Base-by-base conservation (phyloP, 179 eudicot species). In the Actinidia arguta region DNA sequence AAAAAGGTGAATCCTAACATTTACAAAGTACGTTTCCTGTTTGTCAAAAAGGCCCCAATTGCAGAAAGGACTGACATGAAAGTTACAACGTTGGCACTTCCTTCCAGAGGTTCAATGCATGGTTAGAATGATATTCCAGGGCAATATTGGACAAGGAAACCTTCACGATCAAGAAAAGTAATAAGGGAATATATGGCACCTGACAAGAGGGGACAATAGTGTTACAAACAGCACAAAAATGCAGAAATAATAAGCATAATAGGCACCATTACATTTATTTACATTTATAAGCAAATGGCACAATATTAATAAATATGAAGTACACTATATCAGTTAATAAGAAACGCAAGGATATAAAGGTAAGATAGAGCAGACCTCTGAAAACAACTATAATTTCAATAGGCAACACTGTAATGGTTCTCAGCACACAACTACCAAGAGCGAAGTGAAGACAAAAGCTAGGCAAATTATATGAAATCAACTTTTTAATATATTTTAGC, bases 161-260 rank as follows among this genome's bases (percentile, higher is more conserved):
- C 64, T 56, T 20, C 18, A 11, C 36, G 11, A 58, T 51, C 16
- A 11, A 44, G 46, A 24, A 25, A 20, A n/a, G 16, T 61, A 11
- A 55, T 7, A 76, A 59, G 68, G 79, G 42, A 58, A 39, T n/a
- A 18, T 18, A 12, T 6, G 52, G 68, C 31, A 76, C 79, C 68
- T 76, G 79, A 76, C 52, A 22, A 11, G 68, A 76, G 9, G 4
- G 25, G 25, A 39, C 36, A n/a, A 42, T 17, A 71, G 31, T 58
- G 36, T 58, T 58, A 58, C 2, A 76, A 31, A 8, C 68, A 39
- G 78, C 25, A 56, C 1, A 56, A 13, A 58, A n/a, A 59, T 58
- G 48, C 14, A 75, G 14, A 75, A 55, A 17, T 18, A 47, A 72
- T 27, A 50, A 14, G 8, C 55, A 46, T 22, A 54, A 18, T 59